phyloP scores from a whole-genome alignment of 2,329 filamentous ascomycete genomes.

The Aspergillus arachidicola region DNA sequence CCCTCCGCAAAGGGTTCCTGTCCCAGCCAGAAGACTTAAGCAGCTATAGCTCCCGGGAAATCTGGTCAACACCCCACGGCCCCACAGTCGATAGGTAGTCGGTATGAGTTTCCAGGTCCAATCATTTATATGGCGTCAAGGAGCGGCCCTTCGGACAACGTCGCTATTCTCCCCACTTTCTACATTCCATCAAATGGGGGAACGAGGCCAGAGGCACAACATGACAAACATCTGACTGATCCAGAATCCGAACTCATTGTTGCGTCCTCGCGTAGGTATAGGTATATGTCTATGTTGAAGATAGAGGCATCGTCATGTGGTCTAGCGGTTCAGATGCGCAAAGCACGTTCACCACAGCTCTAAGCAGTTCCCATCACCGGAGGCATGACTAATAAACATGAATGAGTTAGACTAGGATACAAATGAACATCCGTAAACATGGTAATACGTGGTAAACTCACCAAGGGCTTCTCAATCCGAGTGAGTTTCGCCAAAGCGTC shows the following conservation, averaged over 20 bases:
- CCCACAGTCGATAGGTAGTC: no score
- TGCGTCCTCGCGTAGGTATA: background rate
- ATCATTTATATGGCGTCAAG: no score
- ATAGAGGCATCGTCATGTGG: background rate
- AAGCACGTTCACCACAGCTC: background rate
- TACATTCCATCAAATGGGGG: background rate
- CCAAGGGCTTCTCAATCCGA: background rate
- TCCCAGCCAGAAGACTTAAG: no score
- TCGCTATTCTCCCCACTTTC: no score
- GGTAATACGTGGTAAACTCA: background rate
- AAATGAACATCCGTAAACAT: background rate
- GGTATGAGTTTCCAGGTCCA: no score
- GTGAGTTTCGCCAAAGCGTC: background rate
- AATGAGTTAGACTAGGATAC: background rate
- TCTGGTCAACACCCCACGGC: no score
- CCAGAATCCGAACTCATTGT: background rate
- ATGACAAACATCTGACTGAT: constrained; percentile 1
- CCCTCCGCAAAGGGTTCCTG: no score
- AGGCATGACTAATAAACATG: background rate
- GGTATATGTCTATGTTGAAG: no score
- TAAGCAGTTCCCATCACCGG: no score
- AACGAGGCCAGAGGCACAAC: background rate
- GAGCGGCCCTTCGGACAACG: no score
- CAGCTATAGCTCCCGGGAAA: no score
- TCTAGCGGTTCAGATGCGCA: background rate